Evolutionary conservation across 2,329 filamentous ascomycete genomes (phyloP), one percentile per base, ranked within the genome.

Genomic region (Magnaporthiopsis poae): DNA sequence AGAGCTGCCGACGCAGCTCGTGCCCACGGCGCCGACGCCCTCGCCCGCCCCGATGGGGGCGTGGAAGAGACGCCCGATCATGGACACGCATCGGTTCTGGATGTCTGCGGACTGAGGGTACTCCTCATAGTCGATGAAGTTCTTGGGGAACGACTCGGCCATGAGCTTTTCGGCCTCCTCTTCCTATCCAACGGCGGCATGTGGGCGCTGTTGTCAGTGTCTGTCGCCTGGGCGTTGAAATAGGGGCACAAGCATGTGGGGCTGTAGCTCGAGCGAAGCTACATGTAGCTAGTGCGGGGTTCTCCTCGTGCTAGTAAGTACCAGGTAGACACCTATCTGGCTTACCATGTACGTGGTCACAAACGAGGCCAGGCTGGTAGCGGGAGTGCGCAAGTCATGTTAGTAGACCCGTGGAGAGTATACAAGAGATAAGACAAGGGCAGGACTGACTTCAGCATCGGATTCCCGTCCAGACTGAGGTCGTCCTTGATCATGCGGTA

Each of bases 401-500:
- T n/a, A 64, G 62, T 15, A 27, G 29, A 15, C 13, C 39, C 13
- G 5, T 46, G 5, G 25, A 13, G 9, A 25, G 31, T 21, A 25
- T 21, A 25, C 5, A 12, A 36, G 39, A 56, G 18, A 11, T 15
- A n/a, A n/a, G 12, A 21, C n/a, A 8, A 5, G 3, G 25, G 25
- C 39, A n/a, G 8, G 15, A 74, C 82, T 71, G 79, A 90, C 88
- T 89, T 91, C 69, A 96, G 84, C 83, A 92, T 94, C 11, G 92
- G 92, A 72, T 94, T 96, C 66, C 92, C 92, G 75, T 98, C 94
- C 65, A 97, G 82, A 70, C 90, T 95, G 70, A 97, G 82, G 74
- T 96, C 91, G 76, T 97, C 94, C 81, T 92, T 94, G 82, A 97
- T 97, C 90, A 97, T 90, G 63, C 92, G 89, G 77, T 97, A 96